phyloP scores from a whole-genome alignment of 495 filamentous ascomycete genomes.

The Sabuloglossum arenarium region DNA sequence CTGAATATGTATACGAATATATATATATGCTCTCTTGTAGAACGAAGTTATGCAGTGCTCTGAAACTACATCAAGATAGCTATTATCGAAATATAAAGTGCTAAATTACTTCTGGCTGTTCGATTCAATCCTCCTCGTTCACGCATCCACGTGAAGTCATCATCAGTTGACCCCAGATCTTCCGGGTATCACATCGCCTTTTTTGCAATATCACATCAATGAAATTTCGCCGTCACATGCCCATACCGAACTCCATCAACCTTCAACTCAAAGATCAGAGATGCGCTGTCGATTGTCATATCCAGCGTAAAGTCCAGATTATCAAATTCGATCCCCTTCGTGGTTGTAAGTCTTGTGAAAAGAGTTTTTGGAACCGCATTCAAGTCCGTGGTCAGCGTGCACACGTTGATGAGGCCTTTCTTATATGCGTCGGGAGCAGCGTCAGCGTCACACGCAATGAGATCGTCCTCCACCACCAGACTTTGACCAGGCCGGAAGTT shows the following conservation, averaged over 20 bases:
- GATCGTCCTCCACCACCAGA: constrained; percentile 47
- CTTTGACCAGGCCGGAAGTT: constrained; percentile 51
- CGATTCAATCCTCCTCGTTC: not conserved
- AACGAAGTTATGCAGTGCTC: not conserved
- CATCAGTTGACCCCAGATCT: not conserved
- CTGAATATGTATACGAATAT: not conserved
- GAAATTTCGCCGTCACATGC: constrained; percentile 48
- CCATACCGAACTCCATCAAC: constrained; percentile 55
- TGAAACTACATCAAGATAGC: not conserved
- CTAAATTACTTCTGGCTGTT: not conserved
- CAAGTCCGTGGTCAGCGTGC: constrained; percentile 56
- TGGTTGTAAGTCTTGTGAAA: constrained; percentile 47
- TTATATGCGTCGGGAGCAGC: constrained; percentile 28
- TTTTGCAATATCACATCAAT: constrained; percentile 15
- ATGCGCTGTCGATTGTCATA: constrained; percentile 53
- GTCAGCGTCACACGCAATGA: constrained; percentile 47
- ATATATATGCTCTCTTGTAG: not conserved
- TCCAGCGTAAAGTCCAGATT: constrained; percentile 57
- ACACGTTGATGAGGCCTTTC: constrained; percentile 36
- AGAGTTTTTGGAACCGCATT: constrained; percentile 42
- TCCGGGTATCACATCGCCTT: not conserved
- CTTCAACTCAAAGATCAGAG: constrained; percentile 48
- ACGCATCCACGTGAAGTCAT: not conserved
- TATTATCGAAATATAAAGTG: not conserved
- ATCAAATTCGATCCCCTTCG: constrained; percentile 51